Base-by-base conservation (phyloP, 805 yeast genomes). In the Tetrapisispora pingtungensis region DNA sequence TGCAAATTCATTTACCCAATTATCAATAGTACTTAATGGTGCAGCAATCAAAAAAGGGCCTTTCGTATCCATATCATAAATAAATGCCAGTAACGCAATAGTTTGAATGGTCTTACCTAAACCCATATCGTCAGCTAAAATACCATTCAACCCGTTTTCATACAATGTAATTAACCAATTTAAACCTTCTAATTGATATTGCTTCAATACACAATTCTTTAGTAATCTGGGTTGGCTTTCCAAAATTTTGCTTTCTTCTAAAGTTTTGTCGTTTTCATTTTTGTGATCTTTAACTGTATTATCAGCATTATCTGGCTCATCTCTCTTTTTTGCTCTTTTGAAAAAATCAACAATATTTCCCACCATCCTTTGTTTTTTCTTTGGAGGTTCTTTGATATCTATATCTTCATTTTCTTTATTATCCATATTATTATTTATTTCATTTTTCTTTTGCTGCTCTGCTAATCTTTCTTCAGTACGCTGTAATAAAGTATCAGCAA, bases 111-210 rank as follows among this genome's bases (percentile, higher is more conserved):
- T 93, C 59, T 90, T 90, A 1, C 98, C 98, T 22, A 90, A 68
- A 0, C 97, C 97, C 98, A 90, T 90, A 62, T 90, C 97, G 65
- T 93, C 97, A 0, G 97, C 97, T 18, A 93, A 67, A 31, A 93
- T 89, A 2, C 97, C 98, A 61, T 90, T 90, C 26, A 90, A 69
- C 0, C 97, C 98, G 62, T 90, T 93, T 58, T 89, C 95, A 60
- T 84, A 93, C 22, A 90, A 65, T 0, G 96, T 82, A 13, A 81
- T 74, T 35, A 93, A 66, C 97, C 97, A 90, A 50, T 86, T 88
- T 45, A 90, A 72, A 1, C 97, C 98, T 45, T 84, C 88, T 17
- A 86, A 61, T 63, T 90, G 98, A 58, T 93, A 88, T 26, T 80
- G 83, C 56, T 87, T 86, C 71, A 90, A 68, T 0, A 57, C 56